These are phyloP conservation scores for Jacaranda copaia DNA, from an alignment of 257 asterid species.

Conservation along the genomic window DNA sequence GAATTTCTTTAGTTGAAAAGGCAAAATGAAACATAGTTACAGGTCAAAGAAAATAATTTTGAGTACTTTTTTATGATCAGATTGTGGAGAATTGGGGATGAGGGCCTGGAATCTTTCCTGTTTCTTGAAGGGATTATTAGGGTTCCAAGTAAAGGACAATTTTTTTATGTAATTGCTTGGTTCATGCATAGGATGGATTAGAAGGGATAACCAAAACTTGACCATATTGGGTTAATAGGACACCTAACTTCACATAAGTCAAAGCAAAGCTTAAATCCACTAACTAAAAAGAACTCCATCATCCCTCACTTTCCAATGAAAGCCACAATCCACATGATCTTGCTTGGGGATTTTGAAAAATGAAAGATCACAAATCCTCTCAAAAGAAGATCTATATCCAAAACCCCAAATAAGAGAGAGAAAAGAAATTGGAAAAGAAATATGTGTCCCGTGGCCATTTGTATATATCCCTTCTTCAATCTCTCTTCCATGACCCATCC, in stretches of 20 bases:
- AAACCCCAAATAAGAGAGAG: conserved; percentile 20
- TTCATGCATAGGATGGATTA: not conserved
- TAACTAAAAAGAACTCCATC: conserved; percentile 28
- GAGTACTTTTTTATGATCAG: not conserved
- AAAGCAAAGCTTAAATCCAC: conserved; percentile 32
- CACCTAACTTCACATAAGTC: conserved; percentile 40
- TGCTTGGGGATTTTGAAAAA: conserved; percentile 66
- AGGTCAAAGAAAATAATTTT: conserved; percentile 3
- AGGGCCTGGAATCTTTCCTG: not conserved
- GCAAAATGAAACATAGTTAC: not conserved
- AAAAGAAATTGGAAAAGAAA: not conserved
- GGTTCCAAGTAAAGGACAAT: too few relatives aligned
- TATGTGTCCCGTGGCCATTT: conserved; percentile 6
- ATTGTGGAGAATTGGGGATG: not conserved
- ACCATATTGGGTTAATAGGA: conserved; percentile 31
- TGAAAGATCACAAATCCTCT: conserved; percentile 57
- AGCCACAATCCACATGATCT: conserved; percentile 60
- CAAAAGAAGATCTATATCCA: conserved; percentile 46
- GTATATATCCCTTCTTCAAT: not conserved
- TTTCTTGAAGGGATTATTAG: conserved; percentile 8
- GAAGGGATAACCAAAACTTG: conserved; percentile 1
- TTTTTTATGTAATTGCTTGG: too few relatives aligned
- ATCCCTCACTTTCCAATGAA: conserved; percentile 49
- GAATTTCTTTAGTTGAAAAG: conserved; percentile 31
- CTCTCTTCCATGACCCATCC: not conserved